phyloP scores from a whole-genome alignment of 2,329 filamentous ascomycete genomes.

The Gremmenia infestans region DNA sequence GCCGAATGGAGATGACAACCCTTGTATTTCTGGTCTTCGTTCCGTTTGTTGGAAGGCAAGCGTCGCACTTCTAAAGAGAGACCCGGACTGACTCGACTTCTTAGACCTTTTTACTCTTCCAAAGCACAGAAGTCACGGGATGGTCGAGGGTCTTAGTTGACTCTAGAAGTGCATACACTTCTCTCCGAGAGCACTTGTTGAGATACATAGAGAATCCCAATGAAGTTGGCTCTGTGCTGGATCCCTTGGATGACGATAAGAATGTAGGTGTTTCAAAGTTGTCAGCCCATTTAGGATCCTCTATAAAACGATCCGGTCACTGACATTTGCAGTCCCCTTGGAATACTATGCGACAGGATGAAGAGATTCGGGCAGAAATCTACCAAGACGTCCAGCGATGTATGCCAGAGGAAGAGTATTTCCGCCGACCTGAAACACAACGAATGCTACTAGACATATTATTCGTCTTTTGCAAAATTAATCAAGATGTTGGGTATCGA shows the following conservation, averaged over 20 bases:
- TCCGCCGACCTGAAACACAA: conserved; percentile 75
- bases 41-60: conserved; percentile 89
- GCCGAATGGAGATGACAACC: conserved; percentile 52
- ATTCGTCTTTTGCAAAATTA: conserved; percentile 91
- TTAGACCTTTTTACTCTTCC: conserved; percentile 77
- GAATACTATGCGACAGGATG: conserved; percentile 80
- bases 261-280: conserved; percentile 38
- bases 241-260: conserved; percentile 81
- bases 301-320: conserved; percentile 25
- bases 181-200: conserved; percentile 68
- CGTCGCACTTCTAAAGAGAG: background rate
- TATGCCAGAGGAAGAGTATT: conserved; percentile 86
- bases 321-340: conserved; percentile 73
- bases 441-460: conserved; percentile 79
- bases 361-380: conserved; percentile 80
- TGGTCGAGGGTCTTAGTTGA: conserved; percentile 67
- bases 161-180: conserved; percentile 68
- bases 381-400: conserved; percentile 88
- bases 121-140: conserved; percentile 55
- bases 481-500: conserved; percentile 82
- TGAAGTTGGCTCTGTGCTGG: conserved; percentile 66
- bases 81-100: background rate
- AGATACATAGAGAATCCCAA: conserved; percentile 81
- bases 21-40: conserved; percentile 68
- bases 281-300: conserved; percentile 7